Evolutionary conservation across 257 asterid genomes (phyloP).

Genomic region (Scutellaria baicalensis): DNA sequence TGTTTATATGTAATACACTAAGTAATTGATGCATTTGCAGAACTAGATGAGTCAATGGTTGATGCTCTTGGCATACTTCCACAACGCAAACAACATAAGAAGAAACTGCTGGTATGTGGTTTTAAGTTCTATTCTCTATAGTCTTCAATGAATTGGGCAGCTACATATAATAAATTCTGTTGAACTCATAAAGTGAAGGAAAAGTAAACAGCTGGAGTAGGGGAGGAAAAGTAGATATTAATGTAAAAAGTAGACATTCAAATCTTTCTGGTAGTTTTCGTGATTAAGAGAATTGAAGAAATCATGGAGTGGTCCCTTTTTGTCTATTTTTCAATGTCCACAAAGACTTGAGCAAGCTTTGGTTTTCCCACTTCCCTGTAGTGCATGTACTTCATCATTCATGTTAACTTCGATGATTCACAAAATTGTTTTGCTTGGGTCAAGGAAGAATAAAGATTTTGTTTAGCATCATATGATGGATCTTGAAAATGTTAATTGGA

Average conservation of each 20-base stretch:
- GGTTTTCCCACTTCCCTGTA: neutral
- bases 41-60: constrained; percentile 88
- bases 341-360: constrained; percentile 3
- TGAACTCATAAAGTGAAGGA: neutral
- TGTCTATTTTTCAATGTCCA: neutral
- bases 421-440: constrained; percentile 9
- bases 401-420: constrained; percentile 8
- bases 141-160: neutral
- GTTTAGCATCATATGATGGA: neutral
- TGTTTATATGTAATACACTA: constrained; percentile 17
- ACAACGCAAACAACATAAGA: constrained; percentile 90
- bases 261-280: neutral
- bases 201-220: neutral
- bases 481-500: constrained; percentile 7
- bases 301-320: neutral
- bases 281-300: neutral
- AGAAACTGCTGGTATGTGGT: constrained; percentile 76
- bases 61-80: constrained; percentile 99
- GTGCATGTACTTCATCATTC: neutral
- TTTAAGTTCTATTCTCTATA: constrained; percentile 2
- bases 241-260: neutral
- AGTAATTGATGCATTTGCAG: constrained; percentile 37
- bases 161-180: neutral
- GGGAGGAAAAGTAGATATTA: neutral
- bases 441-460: constrained; percentile 7